Conservation (phyloP, 2,329 filamentous ascomycete genomes). For the Epichloe coenophiala region DNA sequence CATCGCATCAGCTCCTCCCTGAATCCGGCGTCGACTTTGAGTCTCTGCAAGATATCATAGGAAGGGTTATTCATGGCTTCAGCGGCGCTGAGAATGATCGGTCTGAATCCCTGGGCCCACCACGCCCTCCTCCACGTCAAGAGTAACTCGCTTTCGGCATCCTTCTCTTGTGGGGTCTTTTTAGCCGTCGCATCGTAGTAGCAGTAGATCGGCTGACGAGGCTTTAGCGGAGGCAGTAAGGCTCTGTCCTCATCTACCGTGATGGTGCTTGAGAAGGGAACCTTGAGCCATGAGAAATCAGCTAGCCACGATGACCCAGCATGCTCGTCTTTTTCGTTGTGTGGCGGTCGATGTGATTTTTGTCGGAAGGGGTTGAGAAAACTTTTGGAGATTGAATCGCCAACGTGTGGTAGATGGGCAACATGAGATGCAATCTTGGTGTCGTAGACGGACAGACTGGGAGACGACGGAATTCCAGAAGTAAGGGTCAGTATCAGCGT, state of each 20-base stretch:
- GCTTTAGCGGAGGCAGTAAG: slow-evolving; percentile 62
- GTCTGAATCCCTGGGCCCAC: slow-evolving; percentile 89
- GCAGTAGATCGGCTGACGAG: slow-evolving; percentile 70
- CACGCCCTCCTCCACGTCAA: slow-evolving; percentile 84
- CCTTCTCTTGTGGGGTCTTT: slow-evolving; percentile 48
- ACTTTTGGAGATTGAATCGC: slow-evolving; percentile 30
- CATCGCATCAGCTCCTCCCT: slow-evolving; percentile 66
- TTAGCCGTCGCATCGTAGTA: slow-evolving; percentile 64
- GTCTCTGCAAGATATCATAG: slow-evolving; percentile 55
- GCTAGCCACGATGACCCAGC: slow-evolving; percentile 74
- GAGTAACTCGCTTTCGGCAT: slow-evolving; percentile 66
- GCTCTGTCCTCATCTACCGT: slow-evolving; percentile 71
- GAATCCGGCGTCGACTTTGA: slow-evolving; percentile 46
- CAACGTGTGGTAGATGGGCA: slow-evolving; percentile 11
- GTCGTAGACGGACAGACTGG: slow-evolving; percentile 35
- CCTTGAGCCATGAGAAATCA: slow-evolving; percentile 77
- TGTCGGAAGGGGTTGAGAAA: slow-evolving; percentile 51
- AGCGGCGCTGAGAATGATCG: slow-evolving; percentile 62
- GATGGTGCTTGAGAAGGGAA: slow-evolving; percentile 70
- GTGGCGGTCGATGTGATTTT: slow-evolving; percentile 56
- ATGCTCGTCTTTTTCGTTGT: slow-evolving; percentile 65
- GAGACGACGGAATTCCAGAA: slow-evolving; percentile 31
- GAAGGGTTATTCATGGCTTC: slow-evolving; percentile 76
- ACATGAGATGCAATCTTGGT: slow-evolving; percentile 33
- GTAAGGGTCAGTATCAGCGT: slow-evolving; percentile 40